A percentile compares a stretch with the other conserved stretches of the same genome.
These are phyloP conservation scores for Naganishia onofrii DNA, from an alignment of 768 basidiomycete genomes.

Conservation along the genomic window DNA sequence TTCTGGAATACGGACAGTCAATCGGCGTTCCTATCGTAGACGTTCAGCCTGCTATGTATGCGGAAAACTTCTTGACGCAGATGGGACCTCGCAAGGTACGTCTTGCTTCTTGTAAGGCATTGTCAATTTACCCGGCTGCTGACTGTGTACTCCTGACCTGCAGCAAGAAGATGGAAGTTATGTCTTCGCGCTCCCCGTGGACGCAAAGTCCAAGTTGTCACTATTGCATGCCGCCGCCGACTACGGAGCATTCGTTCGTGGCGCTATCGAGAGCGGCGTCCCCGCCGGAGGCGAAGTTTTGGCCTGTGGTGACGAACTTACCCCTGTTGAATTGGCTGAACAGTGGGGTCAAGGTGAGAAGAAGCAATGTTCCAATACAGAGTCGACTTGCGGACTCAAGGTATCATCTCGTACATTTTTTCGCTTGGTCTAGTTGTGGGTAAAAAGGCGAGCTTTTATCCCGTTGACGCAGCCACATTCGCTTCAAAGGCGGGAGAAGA, in stretches of 20 bases:
- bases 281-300: conserved; percentile 10
- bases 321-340: conserved; percentile 7
- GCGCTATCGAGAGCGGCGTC: conserved; percentile 26
- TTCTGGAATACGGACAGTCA: conserved; percentile 2
- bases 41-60: conserved; percentile 25
- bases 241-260: conserved; percentile 41
- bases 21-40: conserved; percentile 22
- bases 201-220: conserved; percentile 30
- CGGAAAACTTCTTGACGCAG: conserved; percentile 18
- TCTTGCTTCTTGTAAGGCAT: not conserved
- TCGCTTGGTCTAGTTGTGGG: not conserved
- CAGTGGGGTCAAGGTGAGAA: conserved; percentile 22
- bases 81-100: conserved; percentile 9
- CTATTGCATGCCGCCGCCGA: conserved; percentile 35
- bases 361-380: not conserved
- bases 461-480: conserved; percentile 18
- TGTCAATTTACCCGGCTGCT: not conserved
- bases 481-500: conserved; percentile 14
- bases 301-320: conserved; percentile 26
- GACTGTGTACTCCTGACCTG: not conserved
- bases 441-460: not conserved
- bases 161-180: conserved; percentile 34
- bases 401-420: not conserved
- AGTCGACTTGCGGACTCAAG: not conserved
- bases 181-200: conserved; percentile 34